These are phyloP conservation scores for Hsuehochloa calcarea DNA, from an alignment of 176 grass and related monocot species.

Conservation along the genomic window DNA sequence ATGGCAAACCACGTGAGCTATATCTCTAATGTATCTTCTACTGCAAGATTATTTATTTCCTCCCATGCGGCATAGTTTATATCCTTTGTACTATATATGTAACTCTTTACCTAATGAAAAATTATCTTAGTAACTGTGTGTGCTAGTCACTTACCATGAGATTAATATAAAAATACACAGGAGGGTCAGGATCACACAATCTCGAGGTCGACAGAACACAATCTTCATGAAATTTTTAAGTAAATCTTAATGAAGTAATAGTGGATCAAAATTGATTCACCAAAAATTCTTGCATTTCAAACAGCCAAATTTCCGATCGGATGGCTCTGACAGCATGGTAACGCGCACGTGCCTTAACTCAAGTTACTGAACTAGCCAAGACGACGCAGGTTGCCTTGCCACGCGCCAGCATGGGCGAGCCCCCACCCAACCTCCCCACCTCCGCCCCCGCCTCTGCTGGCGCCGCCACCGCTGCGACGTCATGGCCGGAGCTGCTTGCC, in stretches of 20 bases:
- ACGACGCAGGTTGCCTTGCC: neutral
- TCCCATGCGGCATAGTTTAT: too few species aligned
- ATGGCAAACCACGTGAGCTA: too few species aligned
- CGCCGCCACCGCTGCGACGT: neutral
- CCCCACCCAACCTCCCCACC: neutral
- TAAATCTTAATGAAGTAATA: too few species aligned
- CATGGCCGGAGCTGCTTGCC: conserved; percentile 68
- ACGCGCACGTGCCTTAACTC: neutral
- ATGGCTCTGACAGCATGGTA: neutral
- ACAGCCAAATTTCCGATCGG: neutral
- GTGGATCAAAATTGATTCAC: too few species aligned
- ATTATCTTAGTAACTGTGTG: too few species aligned
- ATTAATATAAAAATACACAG: neutral
- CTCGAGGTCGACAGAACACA: fast-evolving
- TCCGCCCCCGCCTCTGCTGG: neutral
- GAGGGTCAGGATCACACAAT: neutral
- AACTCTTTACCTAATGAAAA: too few species aligned
- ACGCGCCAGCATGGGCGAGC: conserved; percentile 13
- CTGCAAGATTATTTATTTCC: too few species aligned
- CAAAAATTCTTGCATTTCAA: too few species aligned
- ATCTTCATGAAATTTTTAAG: too few species aligned
- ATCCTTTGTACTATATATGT: too few species aligned
- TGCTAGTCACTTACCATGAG: neutral
- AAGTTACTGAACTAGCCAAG: too few species aligned
- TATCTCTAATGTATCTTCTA: too few species aligned